Evolutionary conservation across 2,329 filamentous ascomycete species (phyloP).

Genomic region (Esteya vermicola): DNA sequence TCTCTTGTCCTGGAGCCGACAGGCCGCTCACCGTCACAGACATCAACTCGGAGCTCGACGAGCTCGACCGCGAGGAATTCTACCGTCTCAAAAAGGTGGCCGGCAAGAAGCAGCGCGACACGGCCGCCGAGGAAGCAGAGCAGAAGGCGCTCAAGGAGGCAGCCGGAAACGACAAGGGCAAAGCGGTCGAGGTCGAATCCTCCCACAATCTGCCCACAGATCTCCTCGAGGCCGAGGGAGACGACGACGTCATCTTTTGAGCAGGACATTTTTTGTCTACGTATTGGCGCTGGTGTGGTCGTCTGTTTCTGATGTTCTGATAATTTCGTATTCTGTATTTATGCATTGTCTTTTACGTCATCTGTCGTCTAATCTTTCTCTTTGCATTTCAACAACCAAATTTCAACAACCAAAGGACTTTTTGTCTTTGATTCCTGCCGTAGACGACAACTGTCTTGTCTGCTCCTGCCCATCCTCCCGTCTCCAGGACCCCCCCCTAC

Average conservation of each 20-base stretch:
- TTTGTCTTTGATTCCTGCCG: not conserved
- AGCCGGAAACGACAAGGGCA: constrained; percentile 19
- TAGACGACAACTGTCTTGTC: not conserved
- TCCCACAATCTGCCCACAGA: constrained; percentile 38
- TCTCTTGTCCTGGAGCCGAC: not conserved
- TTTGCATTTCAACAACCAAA: too few species aligned
- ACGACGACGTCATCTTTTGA: constrained; percentile 77
- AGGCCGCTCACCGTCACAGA: constrained; percentile 30
- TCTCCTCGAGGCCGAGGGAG: constrained; percentile 60
- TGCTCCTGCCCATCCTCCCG: constrained; percentile 3
- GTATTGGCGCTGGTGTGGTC: not conserved
- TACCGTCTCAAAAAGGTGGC: constrained; percentile 94
- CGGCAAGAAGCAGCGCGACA: constrained; percentile 69
- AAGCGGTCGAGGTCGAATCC: constrained; percentile 15
- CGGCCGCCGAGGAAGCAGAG: constrained; percentile 56
- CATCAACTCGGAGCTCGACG: constrained; percentile 96
- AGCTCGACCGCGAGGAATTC: constrained; percentile 95
- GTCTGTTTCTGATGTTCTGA: not conserved
- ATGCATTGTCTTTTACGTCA: too few species aligned
- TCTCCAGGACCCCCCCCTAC: constrained; percentile 24
- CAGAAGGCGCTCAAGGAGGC: constrained; percentile 58
- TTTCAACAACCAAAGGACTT: too few species aligned
- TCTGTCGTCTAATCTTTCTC: too few species aligned
- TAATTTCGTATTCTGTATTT: too few species aligned
- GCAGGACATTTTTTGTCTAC: too few species aligned